A percentile compares a stretch with the other conserved stretches of the same genome.
phyloP scores from a whole-genome alignment of 108 stramenopile species.

The Fragilaria crotonensis region DNA sequence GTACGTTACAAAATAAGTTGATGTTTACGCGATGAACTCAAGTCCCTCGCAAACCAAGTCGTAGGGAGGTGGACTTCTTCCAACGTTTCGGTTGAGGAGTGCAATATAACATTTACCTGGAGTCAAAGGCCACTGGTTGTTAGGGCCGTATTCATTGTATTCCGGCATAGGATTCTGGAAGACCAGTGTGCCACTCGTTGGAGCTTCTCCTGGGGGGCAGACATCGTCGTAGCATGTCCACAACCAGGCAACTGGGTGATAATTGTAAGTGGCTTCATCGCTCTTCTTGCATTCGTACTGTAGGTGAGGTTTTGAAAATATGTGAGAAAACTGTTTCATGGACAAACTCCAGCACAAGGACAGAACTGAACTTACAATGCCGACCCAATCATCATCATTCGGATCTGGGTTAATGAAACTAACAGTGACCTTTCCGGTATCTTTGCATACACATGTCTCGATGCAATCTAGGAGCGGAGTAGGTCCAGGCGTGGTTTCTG shows the following conservation, averaged over 20 bases:
- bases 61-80: background rate
- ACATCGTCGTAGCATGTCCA: background rate
- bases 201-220: background rate
- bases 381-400: background rate
- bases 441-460: background rate
- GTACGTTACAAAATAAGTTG: no score
- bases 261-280: background rate
- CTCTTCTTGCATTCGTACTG: background rate
- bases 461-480: background rate
- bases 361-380: background rate
- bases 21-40: no score
- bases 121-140: background rate
- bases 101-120: background rate
- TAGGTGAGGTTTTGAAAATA: background rate
- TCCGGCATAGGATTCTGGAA: background rate
- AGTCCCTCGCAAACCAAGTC: background rate
- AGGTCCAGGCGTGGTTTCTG: background rate
- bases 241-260: background rate
- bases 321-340: no score
- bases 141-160: background rate
- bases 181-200: background rate
- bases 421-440: background rate
- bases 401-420: background rate
- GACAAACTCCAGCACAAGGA: background rate
- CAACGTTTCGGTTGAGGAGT: background rate